A percentile compares a stretch with the other conserved stretches of the same genome.
phyloP scores from a whole-genome alignment of 768 basidiomycete species.

The Serpula lacrymans region DNA sequence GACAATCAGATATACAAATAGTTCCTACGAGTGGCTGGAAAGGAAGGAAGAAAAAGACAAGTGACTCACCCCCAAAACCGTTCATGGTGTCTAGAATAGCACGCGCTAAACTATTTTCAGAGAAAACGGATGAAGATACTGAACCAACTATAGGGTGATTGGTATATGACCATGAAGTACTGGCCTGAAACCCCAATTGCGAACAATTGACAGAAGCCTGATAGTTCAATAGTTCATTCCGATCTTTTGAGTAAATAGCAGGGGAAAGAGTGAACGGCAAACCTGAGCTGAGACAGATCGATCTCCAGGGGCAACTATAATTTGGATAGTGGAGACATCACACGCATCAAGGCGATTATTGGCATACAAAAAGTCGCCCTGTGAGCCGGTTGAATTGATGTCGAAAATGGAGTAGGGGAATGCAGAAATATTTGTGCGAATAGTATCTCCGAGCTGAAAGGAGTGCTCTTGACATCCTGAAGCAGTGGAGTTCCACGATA shows the following conservation, averaged over 20 bases:
- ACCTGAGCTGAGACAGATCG: slow-evolving; percentile 7
- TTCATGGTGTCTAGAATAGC: neutral
- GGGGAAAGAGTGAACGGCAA: neutral
- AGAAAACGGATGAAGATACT: neutral
- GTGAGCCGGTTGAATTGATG: neutral
- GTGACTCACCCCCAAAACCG: neutral
- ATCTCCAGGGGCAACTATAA: slow-evolving; percentile 13
- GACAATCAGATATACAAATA: no score
- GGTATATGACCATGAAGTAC: slow-evolving; percentile 1
- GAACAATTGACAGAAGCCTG: slow-evolving; percentile 8
- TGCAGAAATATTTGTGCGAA: slow-evolving; percentile 14
- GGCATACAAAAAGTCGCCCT: slow-evolving; percentile 3
- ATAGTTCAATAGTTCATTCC: neutral
- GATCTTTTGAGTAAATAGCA: neutral
- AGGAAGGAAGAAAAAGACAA: neutral
- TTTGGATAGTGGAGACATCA: slow-evolving; percentile 8
- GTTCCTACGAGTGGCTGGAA: neutral
- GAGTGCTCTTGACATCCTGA: slow-evolving; percentile 9
- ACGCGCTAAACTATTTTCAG: neutral
- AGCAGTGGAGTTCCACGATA: neutral
- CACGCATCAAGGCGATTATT: slow-evolving; percentile 6
- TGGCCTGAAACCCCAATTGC: slow-evolving; percentile 1
- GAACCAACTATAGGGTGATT: neutral
- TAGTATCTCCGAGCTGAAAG: slow-evolving; percentile 14
- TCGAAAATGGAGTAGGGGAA: slow-evolving; percentile 12